Base-by-base conservation (phyloP, 345 rosid genomes). In the Arabidopsis arenosa region DNA sequence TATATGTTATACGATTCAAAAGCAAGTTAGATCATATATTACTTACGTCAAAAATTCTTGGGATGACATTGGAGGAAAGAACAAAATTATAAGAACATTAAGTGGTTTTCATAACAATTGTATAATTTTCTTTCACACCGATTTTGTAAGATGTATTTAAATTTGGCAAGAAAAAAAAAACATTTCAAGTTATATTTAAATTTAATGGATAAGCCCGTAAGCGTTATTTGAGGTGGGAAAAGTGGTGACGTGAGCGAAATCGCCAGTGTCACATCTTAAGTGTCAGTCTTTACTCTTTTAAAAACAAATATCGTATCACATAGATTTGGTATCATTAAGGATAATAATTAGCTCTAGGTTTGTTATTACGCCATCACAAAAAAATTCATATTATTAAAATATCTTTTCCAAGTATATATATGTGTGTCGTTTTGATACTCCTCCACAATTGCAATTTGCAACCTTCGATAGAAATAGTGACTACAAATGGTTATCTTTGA, bases 401-500 rank as follows among this genome's bases (percentile, higher is more conserved):
- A 40, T 0, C 13, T 8, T 39, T 26, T 51, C 13, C 36, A 66
- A 21, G 23, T n/a, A 18, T 18, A 18, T 23, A 33, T 48, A 37
- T 57, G 54, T 75, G 44, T 67, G 68, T 75, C 67, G 54, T 49
- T 39, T 55, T 37, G 56, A 17, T 73, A 17, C 37, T 73, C 70
- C 26, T 54, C 49, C 58, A 45, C 66, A 35, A 44, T 47, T 15
- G 60, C 44, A 59, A 18, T 39, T 37, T 15, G 47, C 32, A 37
- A 37, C 70, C 63, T 61, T 56, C 69, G 70, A 52, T 65, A 68
- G 53, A 58, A 32, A 26, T 53, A 63, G 44, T 78, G 83, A 76
- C 73, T 59, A 73, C 83, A 80, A 82, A 69, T 55, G 37, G 80
- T 83, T 80, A 80, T 43, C 15, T 75, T 83, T 80, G 85, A 86